Evolutionary conservation across 495 filamentous ascomycete genomes (phyloP).

Genomic region (Evernia prunastri): DNA sequence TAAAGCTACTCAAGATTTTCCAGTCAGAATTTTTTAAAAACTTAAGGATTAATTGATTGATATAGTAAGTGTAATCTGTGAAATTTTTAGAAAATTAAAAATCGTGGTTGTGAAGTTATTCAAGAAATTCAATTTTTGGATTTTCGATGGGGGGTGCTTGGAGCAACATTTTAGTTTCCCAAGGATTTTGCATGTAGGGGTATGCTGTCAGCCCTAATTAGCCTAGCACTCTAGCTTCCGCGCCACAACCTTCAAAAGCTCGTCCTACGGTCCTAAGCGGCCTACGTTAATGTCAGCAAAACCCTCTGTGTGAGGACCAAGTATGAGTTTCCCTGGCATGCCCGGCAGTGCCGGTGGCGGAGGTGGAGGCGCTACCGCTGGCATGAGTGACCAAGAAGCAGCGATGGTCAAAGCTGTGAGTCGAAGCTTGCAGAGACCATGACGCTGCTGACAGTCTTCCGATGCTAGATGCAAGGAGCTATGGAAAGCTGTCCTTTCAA

Average conservation of each 20-base stretch:
- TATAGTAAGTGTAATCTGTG: too few species aligned
- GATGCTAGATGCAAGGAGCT: slow-evolving; percentile 59
- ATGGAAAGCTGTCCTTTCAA: slow-evolving; percentile 91
- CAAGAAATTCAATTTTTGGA: too few species aligned
- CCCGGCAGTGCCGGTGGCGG: slow-evolving; percentile 30
- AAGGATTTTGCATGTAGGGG: neutral
- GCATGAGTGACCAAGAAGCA: slow-evolving; percentile 49
- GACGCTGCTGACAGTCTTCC: neutral
- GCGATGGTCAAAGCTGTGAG: slow-evolving; percentile 49
- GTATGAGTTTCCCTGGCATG: slow-evolving; percentile 45
- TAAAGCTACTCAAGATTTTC: too few species aligned
- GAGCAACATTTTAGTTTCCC: too few species aligned
- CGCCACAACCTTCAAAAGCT: neutral
- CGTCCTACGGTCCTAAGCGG: neutral
- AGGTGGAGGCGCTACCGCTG: slow-evolving; percentile 28
- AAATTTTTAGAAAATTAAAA: too few species aligned
- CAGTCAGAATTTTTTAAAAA: too few species aligned
- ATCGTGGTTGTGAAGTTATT: too few species aligned
- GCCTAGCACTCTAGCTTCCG: neutral
- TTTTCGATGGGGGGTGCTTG: too few species aligned
- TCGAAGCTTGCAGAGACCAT: neutral
- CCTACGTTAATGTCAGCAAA: too few species aligned
- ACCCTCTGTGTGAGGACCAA: neutral
- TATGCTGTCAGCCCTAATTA: slow-evolving; percentile 1
- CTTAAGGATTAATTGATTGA: too few species aligned